These are phyloP conservation scores for Fraxinus dipetala DNA, from an alignment of 305 asterid species.

Conservation along the genomic window DNA sequence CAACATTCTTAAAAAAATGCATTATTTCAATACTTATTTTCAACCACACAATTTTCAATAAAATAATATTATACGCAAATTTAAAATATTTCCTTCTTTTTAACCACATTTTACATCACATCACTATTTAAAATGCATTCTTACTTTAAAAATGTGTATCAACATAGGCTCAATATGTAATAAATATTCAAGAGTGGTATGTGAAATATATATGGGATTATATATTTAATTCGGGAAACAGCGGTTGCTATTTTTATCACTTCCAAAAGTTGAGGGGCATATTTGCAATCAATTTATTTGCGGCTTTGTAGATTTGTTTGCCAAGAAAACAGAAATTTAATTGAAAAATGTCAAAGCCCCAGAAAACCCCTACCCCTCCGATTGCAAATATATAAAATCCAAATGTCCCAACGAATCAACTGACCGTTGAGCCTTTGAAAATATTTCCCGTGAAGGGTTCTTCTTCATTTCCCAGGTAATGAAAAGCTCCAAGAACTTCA, in stretches of 20 bases:
- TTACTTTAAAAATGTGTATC: no score
- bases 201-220: background rate
- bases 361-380: slow-evolving; percentile 28
- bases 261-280: slow-evolving; percentile 16
- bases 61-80: no score
- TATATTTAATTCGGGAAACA: background rate
- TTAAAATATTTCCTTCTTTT: no score
- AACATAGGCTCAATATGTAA: no score
- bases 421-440: slow-evolving; percentile 21
- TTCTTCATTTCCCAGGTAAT: slow-evolving; percentile 23
- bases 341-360: slow-evolving; percentile 36
- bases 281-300: background rate
- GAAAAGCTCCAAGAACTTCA: background rate
- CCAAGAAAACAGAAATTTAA: slow-evolving; percentile 24
- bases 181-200: background rate
- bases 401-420: background rate
- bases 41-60: no score
- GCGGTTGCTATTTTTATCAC: background rate
- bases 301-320: slow-evolving; percentile 26
- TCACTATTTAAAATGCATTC: no score
- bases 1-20: no score
- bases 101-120: no score
- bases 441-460: background rate
- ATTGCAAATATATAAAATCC: background rate
- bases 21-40: no score